Evolutionary conservation across 805 yeast genomes (phyloP), one percentile per base, ranked within the genome.

Genomic region (Yarrowia sp.): DNA sequence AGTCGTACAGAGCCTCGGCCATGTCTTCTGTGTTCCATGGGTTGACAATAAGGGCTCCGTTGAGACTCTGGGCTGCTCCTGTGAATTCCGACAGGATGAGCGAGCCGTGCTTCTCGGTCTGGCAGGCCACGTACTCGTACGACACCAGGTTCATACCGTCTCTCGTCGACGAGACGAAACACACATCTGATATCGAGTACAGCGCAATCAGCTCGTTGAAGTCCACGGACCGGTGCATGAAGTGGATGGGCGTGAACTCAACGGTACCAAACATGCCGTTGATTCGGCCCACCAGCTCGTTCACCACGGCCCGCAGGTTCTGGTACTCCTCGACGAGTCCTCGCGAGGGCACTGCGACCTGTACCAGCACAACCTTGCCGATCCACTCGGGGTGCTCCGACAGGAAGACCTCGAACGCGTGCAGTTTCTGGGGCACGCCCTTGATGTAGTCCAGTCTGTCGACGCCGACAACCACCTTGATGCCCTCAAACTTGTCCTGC

Each of bases 301-400:
- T 94, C 22, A 96, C 98, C 8, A 90, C 91, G 1, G 97, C 90
- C 64, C 99, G 82, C 67, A 94, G 77, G 67, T 89, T 86, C 71
- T 94, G 98, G 73, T 94, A 96, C 73, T 96, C 99, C 74, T 96
- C 99, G 22, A 94, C 99, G 69, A 93, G 99, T 42, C 97, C 97
- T 68, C 99, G 82, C 18, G 96, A 88, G 3, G 99, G 99, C 19
- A 94, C 97, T 0, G 99, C 99, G 33, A 94, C 93, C 74, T 94
- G 99, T 8, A 94, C 93, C 56, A 94, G 77, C 2, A 94, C 92
- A 6, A 92, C 97, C 74, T 94, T 94, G 10, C 99, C 99, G 33
- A 92, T 89, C 97, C 97, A 94, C 74, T 93, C 97, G 0, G 99
- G 99, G 73, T 94, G 96, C 68, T 90, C 96, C 44, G 85, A 84